phyloP scores from a whole-genome alignment of 495 filamentous ascomycete genomes.

The Penicillium egyptiacum region DNA sequence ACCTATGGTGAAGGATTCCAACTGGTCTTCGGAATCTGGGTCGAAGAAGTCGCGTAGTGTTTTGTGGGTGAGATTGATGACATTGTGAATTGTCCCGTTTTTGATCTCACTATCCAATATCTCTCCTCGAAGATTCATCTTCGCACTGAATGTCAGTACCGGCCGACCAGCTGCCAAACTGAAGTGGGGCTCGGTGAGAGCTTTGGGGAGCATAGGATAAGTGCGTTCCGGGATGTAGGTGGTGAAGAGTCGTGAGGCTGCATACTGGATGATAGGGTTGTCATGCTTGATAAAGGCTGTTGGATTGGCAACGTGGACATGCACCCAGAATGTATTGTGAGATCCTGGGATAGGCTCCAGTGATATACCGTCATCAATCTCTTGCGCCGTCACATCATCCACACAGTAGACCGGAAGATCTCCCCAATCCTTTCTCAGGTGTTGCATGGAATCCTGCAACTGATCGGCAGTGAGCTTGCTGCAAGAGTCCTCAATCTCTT shows the following conservation, averaged over 20 bases:
- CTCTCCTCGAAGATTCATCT: slow-evolving; percentile 63
- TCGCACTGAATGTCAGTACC: slow-evolving; percentile 79
- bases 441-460: slow-evolving; percentile 50
- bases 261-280: slow-evolving; percentile 60
- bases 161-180: slow-evolving; percentile 67
- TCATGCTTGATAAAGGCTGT: slow-evolving; percentile 71
- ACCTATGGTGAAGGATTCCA: slow-evolving; percentile 39
- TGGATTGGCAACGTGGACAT: slow-evolving; percentile 90
- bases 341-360: slow-evolving; percentile 63
- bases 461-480: slow-evolving; percentile 28
- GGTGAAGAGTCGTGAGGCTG: slow-evolving; percentile 60
- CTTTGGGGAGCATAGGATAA: slow-evolving; percentile 70
- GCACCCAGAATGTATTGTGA: slow-evolving; percentile 68
- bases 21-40: slow-evolving; percentile 17
- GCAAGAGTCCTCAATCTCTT: slow-evolving; percentile 30
- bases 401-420: slow-evolving; percentile 77
- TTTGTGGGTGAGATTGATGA: slow-evolving; percentile 69
- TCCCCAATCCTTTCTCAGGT: slow-evolving; percentile 69
- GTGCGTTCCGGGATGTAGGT: slow-evolving; percentile 74
- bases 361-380: slow-evolving; percentile 90
- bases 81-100: slow-evolving; percentile 68
- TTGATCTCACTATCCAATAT: slow-evolving; percentile 69
- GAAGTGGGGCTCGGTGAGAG: slow-evolving; percentile 58
- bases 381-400: slow-evolving; percentile 65
- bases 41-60: slow-evolving; percentile 53